phyloP scores from a whole-genome alignment of 306 rosid species.

The Macrotyloma uniflorum region DNA sequence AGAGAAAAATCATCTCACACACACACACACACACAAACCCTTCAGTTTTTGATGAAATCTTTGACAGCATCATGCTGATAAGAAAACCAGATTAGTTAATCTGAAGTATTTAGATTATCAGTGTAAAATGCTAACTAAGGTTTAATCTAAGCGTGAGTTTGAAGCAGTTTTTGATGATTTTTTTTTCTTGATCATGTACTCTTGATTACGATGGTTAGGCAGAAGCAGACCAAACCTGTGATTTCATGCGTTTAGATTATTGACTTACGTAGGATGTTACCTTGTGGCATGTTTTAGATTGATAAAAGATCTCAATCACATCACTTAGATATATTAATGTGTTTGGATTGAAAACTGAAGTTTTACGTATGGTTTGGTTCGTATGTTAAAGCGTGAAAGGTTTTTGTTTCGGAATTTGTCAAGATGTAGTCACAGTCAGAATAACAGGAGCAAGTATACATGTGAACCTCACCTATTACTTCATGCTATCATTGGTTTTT shows the following conservation, averaged over 20 bases:
- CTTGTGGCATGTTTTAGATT: conserved; percentile 30
- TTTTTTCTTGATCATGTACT: not conserved
- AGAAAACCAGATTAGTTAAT: not conserved
- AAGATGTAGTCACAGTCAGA: conserved; percentile 24
- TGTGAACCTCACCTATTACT: conserved; percentile 18
- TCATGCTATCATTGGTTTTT: conserved; percentile 32
- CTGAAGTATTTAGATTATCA: not conserved
- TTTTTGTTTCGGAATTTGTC: conserved; percentile 17
- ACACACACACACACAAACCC: too few species aligned
- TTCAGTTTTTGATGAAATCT: not conserved
- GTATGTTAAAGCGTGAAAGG: not conserved
- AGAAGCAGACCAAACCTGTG: not conserved
- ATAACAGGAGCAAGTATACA: conserved; percentile 15
- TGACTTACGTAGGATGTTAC: conserved; percentile 17
- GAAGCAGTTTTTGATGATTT: conserved; percentile 1
- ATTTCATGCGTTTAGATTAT: conserved; percentile 15
- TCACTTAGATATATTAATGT: conserved; percentile 10
- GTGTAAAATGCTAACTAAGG: not conserved
- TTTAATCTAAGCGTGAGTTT: not conserved
- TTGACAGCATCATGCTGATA: not conserved
- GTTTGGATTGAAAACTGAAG: conserved; percentile 21
- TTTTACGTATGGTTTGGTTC: not conserved
- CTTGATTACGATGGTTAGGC: conserved; percentile 26
- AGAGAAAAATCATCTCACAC: too few species aligned
- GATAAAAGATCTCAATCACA: conserved; percentile 40